Evolutionary conservation across 2,329 filamentous ascomycete genomes (phyloP).

Genomic region (Stenocarpella maydis): DNA sequence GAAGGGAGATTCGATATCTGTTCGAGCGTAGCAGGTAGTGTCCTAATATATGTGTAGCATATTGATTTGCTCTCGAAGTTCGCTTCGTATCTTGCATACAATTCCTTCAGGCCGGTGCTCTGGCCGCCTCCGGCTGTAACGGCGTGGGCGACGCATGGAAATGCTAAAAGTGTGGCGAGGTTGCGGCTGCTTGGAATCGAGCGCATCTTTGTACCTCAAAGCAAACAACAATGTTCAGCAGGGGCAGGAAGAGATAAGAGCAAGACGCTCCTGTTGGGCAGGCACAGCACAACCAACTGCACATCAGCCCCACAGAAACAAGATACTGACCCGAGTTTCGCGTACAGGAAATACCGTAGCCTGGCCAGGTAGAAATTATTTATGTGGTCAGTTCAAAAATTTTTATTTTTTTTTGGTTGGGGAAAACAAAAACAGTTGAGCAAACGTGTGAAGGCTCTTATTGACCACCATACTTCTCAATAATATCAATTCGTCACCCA

Average conservation of each 20-base stretch:
- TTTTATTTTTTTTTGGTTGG: no score
- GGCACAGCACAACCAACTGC: neutral
- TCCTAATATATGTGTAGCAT: neutral
- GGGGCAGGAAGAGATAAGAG: neutral
- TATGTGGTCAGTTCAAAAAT: no score
- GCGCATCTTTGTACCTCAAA: neutral
- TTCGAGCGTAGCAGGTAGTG: neutral
- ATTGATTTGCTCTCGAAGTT: neutral
- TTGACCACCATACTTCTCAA: neutral
- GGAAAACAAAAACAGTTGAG: neutral
- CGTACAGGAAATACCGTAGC: neutral
- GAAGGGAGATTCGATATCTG: neutral
- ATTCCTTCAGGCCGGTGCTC: neutral
- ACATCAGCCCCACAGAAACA: neutral
- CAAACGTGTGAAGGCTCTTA: neutral
- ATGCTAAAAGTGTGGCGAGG: neutral
- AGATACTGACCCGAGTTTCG: neutral
- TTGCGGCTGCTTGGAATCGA: no score
- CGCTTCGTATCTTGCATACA: neutral
- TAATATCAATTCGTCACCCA: neutral
- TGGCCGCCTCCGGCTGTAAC: neutral
- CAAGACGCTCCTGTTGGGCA: neutral
- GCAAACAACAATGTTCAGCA: neutral
- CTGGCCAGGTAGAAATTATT: neutral
- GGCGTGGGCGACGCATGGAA: neutral